A percentile compares a stretch with the other conserved stretches of the same genome.
phyloP scores from a whole-genome alignment of 768 basidiomycete species.

The Leccinum incarnatum region DNA sequence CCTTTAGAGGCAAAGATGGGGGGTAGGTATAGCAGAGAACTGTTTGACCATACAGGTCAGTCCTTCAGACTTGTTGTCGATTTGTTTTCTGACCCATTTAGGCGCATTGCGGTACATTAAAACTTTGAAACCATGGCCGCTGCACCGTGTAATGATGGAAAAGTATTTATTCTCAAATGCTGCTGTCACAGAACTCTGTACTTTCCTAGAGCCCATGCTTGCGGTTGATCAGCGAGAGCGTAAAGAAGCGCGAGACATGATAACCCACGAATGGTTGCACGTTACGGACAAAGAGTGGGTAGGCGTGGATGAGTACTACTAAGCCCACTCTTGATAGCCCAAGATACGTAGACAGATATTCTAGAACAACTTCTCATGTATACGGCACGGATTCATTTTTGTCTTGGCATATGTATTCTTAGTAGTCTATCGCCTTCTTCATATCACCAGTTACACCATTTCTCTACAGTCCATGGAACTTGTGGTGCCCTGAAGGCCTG shows the following conservation, averaged over 20 bases:
- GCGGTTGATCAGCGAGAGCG: slow-evolving; percentile 66
- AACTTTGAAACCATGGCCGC: slow-evolving; percentile 76
- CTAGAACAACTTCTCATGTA: slow-evolving; percentile 6
- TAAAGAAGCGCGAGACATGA: slow-evolving; percentile 68
- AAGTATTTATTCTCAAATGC: slow-evolving; percentile 72
- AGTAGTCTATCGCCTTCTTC: background rate
- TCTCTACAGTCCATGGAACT: background rate
- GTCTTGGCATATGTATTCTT: slow-evolving; percentile 8
- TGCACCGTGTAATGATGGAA: slow-evolving; percentile 82
- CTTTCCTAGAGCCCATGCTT: slow-evolving; percentile 77
- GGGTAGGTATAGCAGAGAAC: slow-evolving; percentile 79
- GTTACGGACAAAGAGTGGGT: slow-evolving; percentile 33
- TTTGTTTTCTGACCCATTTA: slow-evolving; percentile 23
- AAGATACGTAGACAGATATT: slow-evolving; percentile 8
- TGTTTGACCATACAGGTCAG: slow-evolving; percentile 74
- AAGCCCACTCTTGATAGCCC: slow-evolving; percentile 1
- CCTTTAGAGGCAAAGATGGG: slow-evolving; percentile 71
- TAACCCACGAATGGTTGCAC: slow-evolving; percentile 72
- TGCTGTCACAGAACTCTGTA: slow-evolving; percentile 58
- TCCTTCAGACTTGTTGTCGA: slow-evolving; percentile 10
- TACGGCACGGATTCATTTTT: background rate
- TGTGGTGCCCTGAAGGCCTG: background rate
- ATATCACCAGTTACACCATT: background rate
- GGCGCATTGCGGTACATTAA: slow-evolving; percentile 72
- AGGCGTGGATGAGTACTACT: slow-evolving; percentile 31